Evolutionary conservation across 2,329 filamentous ascomycete genomes (phyloP).

Genomic region (Ophiobolus disseminans): DNA sequence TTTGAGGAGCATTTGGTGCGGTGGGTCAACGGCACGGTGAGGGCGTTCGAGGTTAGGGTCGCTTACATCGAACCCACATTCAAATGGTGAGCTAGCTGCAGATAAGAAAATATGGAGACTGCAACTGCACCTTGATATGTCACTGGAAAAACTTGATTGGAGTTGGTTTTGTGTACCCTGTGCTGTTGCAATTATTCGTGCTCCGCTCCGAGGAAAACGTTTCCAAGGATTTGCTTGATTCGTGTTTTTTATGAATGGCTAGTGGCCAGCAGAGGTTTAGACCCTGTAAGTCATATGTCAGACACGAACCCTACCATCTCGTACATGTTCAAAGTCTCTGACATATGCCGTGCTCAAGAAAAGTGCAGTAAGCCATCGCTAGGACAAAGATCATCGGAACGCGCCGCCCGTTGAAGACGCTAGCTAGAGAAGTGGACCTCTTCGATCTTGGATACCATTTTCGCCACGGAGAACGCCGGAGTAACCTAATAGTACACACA

Average conservation of each 20-base stretch:
- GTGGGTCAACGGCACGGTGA: slow-evolving; percentile 6
- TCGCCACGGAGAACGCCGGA: not conserved
- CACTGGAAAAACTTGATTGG: too few relatives aligned
- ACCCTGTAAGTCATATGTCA: too few relatives aligned
- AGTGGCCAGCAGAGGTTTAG: too few relatives aligned
- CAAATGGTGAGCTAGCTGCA: not conserved
- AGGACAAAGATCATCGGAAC: not conserved
- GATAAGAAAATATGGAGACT: not conserved
- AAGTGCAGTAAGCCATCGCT: not conserved
- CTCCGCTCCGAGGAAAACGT: too few relatives aligned
- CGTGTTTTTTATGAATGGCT: too few relatives aligned
- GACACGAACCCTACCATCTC: too few relatives aligned
- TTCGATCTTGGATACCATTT: not conserved
- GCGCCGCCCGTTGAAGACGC: too few relatives aligned
- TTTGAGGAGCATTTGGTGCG: slow-evolving; percentile 10
- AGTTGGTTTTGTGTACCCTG: too few relatives aligned
- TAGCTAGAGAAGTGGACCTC: slow-evolving; percentile 1
- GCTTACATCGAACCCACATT: too few relatives aligned
- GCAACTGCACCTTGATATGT: too few relatives aligned
- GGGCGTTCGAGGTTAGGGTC: slow-evolving; percentile 1
- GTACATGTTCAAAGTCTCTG: not conserved
- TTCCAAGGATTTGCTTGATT: too few relatives aligned
- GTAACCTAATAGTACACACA: not conserved
- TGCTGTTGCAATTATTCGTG: too few relatives aligned
- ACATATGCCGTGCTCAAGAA: not conserved